These are phyloP conservation scores for Trapa incisa DNA, from an alignment of 345 rosid species.

Conservation along the genomic window DNA sequence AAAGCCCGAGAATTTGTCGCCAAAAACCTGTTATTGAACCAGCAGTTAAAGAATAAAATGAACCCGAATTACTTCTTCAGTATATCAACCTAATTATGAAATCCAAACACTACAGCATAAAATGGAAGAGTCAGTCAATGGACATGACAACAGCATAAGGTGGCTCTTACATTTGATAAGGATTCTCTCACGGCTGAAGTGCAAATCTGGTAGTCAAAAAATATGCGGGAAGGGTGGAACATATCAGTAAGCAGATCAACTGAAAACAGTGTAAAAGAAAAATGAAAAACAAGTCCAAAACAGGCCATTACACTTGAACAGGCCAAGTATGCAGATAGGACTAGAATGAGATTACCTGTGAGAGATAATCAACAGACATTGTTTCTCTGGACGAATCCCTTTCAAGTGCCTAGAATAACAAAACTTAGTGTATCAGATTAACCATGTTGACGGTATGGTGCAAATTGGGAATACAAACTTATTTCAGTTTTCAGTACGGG, in stretches of 20 bases:
- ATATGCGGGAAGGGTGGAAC: neutral
- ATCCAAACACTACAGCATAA: constrained; percentile 8
- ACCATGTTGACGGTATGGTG: neutral
- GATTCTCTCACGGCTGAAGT: constrained; percentile 77
- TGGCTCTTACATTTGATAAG: constrained; percentile 69
- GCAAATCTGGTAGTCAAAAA: constrained; percentile 52
- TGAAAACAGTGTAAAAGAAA: neutral
- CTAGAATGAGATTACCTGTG: constrained; percentile 30
- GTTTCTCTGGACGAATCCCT: constrained; percentile 28
- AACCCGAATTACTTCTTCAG: constrained; percentile 8
- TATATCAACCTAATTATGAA: constrained; percentile 6
- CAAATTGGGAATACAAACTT: neutral
- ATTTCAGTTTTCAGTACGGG: neutral
- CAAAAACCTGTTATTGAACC: constrained; percentile 52
- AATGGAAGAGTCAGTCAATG: constrained; percentile 24
- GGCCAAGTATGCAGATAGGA: neutral
- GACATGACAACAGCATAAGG: constrained; percentile 24
- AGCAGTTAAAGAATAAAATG: constrained; percentile 16
- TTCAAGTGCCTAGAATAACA: constrained; percentile 53
- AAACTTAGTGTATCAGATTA: constrained; percentile 4
- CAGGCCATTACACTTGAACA: neutral
- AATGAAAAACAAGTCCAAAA: neutral
- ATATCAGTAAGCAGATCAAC: neutral
- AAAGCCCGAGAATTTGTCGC: constrained; percentile 53
- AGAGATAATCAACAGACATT: constrained; percentile 53